These are phyloP conservation scores for Monosporozyma unispora DNA, from an alignment of 805 yeast species.

Conservation along the genomic window DNA sequence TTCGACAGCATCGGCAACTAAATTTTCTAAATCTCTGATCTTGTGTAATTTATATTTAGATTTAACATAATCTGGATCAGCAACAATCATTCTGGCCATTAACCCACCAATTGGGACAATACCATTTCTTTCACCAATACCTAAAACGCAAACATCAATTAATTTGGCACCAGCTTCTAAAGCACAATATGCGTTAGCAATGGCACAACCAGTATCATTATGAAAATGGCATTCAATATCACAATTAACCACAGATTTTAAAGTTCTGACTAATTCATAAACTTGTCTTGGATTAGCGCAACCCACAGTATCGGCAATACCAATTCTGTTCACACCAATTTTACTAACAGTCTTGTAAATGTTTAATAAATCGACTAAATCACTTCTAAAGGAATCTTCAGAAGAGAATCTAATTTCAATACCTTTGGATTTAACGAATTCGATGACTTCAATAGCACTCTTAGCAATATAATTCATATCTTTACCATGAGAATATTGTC, in stretches of 20 bases:
- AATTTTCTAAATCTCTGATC: conserved; percentile 87
- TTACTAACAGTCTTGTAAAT: conserved; percentile 94
- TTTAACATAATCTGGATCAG: conserved; percentile 91
- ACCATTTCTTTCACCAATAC: conserved; percentile 98
- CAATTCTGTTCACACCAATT: conserved; percentile 97
- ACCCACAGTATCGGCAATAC: conserved; percentile 98
- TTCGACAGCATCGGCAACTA: conserved; percentile 95
- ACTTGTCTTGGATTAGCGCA: conserved; percentile 99
- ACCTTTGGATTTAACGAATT: conserved; percentile 92
- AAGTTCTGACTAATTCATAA: conserved; percentile 88
- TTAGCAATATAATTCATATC: conserved; percentile 97
- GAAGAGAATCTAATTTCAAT: conserved; percentile 94
- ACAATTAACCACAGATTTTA: conserved; percentile 87
- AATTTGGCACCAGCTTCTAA: conserved; percentile 94
- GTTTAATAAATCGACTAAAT: conserved; percentile 87
- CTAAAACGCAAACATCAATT: conserved; percentile 90
- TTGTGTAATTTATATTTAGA: conserved; percentile 92
- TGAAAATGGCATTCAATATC: conserved; percentile 99
- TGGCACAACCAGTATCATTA: conserved; percentile 98
- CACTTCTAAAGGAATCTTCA: conserved; percentile 96
- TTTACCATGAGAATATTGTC: conserved; percentile 95
- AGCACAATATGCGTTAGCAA: conserved; percentile 97
- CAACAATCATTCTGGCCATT: conserved; percentile 99
- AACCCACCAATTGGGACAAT: conserved; percentile 95
- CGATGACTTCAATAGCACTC: conserved; percentile 92